Conservation (phyloP, 2,329 filamentous ascomycete species). For the Cladosporium phlei region DNA sequence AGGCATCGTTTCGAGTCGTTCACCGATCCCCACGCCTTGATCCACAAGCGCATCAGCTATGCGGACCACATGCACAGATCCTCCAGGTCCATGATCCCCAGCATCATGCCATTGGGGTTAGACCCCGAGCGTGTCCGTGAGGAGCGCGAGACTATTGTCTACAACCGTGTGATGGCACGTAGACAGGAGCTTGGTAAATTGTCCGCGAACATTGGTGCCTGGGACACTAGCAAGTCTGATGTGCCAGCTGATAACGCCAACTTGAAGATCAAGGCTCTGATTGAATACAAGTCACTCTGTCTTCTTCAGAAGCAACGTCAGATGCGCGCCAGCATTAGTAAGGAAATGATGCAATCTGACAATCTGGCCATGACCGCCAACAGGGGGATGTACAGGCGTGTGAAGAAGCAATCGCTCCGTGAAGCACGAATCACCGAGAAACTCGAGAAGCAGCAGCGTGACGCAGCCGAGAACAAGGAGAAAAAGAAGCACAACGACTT, state of each 20-base stretch:
- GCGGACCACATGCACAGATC: constrained; percentile 70
- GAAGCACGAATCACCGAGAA: constrained; percentile 98
- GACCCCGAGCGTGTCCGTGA: constrained; percentile 81
- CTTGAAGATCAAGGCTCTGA: constrained; percentile 81
- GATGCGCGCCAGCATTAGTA: constrained; percentile 78
- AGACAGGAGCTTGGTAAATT: constrained; percentile 79
- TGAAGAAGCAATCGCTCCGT: constrained; percentile 94
- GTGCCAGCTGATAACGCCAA: constrained; percentile 69
- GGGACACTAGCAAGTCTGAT: constrained; percentile 70
- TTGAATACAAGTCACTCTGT: constrained; percentile 88
- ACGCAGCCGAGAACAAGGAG: constrained; percentile 90
- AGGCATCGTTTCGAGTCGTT: constrained; percentile 64
- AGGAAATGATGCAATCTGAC: constrained; percentile 91
- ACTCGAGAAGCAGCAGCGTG: constrained; percentile 96
- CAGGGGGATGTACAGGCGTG: constrained; percentile 78
- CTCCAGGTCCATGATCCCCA: constrained; percentile 75
- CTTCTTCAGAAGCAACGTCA: constrained; percentile 84
- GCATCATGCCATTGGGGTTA: constrained; percentile 81
- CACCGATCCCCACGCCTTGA: constrained; percentile 63
- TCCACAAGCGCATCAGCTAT: constrained; percentile 64
- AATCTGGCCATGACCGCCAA: constrained; percentile 98
- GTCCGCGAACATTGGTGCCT: constrained; percentile 79
- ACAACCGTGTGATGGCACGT: constrained; percentile 82
- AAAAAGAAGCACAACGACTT: constrained; percentile 97
- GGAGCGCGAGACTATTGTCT: constrained; percentile 80